Evolutionary conservation across 169 alveolate species (phyloP), one percentile per base, ranked within the genome.

Genomic region (Ichthyophthirius multifiliis): DNA sequence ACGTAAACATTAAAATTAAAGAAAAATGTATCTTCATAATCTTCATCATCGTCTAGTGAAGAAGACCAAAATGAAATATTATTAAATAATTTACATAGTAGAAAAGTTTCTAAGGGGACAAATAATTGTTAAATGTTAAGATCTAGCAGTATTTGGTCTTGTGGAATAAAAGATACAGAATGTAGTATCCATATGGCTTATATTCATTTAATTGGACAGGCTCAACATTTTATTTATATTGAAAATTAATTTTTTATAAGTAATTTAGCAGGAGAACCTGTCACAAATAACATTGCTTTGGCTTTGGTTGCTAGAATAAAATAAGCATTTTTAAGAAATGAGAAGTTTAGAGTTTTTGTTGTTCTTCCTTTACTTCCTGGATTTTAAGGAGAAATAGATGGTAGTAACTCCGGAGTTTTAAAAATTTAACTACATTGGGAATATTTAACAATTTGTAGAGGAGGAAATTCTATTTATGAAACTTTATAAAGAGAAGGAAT

Each of bases 351-450:
- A 85, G 92, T 94, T 1, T 75, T 85, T 37, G 90, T 94, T 5
- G 78, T 83, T 48, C 75, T 94, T 13, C 96, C 97, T 12, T 65
- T 92, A 15, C 48, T 90, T n/a, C 96, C 97, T 39, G 96, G 94
- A 13, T 94, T 94, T 71, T 86, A 90, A 44, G 97, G 97, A 3
- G 91, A 87, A n/a, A 86, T 91, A 7, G 81, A 82, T 23, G 94
- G 89, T 27, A n/a, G 82, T 13, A 65, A 74, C 31, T 67, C 93
- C 27, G 85, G 92, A n/a, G 88, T 90, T 4, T 43, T 92, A 41
- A 84, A 92, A 84, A 75, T 86, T 6, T 84, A 90, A 84, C 78
- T 90, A 55, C 71, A 90, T 67, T 84, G 87, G 85, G 76, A 88
- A 64, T 79, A 90, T 45, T 73, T 84, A 63, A 81, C 96, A 34